phyloP scores from a whole-genome alignment of 176 grass and related monocot species.

The Carex scoparia region DNA sequence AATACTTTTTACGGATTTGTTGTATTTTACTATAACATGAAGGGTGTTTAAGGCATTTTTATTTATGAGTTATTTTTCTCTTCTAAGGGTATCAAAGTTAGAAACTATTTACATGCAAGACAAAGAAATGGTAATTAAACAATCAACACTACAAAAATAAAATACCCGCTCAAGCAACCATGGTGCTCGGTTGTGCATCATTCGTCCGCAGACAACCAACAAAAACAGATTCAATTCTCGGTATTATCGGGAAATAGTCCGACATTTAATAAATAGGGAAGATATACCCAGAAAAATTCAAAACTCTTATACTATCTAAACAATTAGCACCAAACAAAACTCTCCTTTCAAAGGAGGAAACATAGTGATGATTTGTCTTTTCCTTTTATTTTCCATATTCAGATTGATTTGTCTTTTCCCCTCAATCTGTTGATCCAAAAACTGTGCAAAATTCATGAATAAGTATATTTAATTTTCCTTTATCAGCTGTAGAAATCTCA shows the following conservation, averaged over 20 bases:
- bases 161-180: constrained; percentile 95
- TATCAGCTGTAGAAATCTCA: too few relatives aligned
- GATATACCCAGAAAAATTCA: constrained; percentile 4
- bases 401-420: too few relatives aligned
- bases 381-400: too few relatives aligned
- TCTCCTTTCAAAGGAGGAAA: not conserved
- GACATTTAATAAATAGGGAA: constrained; percentile 3
- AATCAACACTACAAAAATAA: not conserved
- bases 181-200: constrained; percentile 97
- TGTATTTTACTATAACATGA: too few relatives aligned
- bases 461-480: too few relatives aligned
- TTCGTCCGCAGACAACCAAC: constrained; percentile 61
- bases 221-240: constrained; percentile 26
- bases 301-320: not conserved
- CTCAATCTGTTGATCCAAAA: too few relatives aligned
- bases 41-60: too few relatives aligned
- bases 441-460: too few relatives aligned
- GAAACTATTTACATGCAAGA: not conserved
- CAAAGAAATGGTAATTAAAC: not conserved
- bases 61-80: too few relatives aligned
- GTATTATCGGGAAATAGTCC: not conserved
- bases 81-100: not conserved
- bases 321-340: not conserved
- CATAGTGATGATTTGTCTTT: too few relatives aligned
- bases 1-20: too few relatives aligned